Evolutionary conservation across 2,329 filamentous ascomycete genomes (phyloP), one percentile per base, ranked within the genome.

Genomic region (Trichoderma sp.): DNA sequence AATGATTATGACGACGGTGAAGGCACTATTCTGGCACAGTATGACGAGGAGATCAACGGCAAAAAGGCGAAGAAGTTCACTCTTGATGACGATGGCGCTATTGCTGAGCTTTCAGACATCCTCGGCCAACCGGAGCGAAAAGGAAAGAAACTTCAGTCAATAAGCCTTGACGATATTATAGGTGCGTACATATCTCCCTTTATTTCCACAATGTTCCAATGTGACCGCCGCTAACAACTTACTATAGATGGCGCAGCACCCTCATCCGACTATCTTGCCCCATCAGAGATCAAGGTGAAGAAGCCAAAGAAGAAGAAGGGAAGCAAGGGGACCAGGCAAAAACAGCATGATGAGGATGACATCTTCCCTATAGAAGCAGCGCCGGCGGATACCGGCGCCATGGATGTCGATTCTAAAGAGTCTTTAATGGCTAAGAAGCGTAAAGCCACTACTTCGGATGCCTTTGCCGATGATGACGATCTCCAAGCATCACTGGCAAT

Each of bases 291-390:
- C 81, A 99, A 98, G 84, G 90, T 98, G 77, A 97, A 95, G 85
- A 99, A 98, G 83, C 93, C 94, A 0, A 98, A 97, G 85, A 98
- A 97, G 85, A 98, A 97, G 86, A 97, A 96, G 86, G 97, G 96
- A 85, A 89, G 91, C 38, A 96, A 95, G 83, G 88, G 90, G 29
- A 94, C 93, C 2, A 89, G 94, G 68, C 91, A 93, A 81, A 93
- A 92, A 79, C 89, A 88, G 1, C 85, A 88, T n/a, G 90, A 92
- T 59, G 90, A 92, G 35, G 91, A 92, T 74, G 90, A 91, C 67
- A 85, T 92, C 6, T 88, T 91, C 75, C 86, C 87, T 2, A 77
- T 83, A 3, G 85, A 86, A 18, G 78, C 84, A 27, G 76, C 77
- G 27, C 80, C 82, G 9, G 81, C 79, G 45, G 86, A 85, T 38